Conservation (phyloP, 2,329 filamentous ascomycete genomes). For the Byssoonygena ceratinophila region DNA sequence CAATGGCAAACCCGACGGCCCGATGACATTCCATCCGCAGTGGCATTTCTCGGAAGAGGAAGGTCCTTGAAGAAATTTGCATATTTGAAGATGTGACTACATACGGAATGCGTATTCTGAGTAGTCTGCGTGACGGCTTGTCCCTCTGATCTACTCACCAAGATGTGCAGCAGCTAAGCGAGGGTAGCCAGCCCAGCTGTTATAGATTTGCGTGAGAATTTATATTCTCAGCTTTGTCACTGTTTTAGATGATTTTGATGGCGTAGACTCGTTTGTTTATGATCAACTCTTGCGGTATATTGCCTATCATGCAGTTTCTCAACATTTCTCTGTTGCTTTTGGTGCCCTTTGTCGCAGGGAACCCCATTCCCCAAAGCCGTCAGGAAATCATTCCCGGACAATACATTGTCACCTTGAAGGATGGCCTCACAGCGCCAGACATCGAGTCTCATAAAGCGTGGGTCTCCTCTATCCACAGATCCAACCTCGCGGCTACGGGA, state of each 20-base stretch:
- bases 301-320: conserved; percentile 9
- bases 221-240: background rate
- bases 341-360: conserved; percentile 8
- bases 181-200: background rate
- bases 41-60: background rate
- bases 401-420: conserved; percentile 12
- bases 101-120: too few species aligned
- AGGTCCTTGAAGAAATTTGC: background rate
- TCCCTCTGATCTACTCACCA: too few species aligned
- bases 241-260: background rate
- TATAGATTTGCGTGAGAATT: background rate
- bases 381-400: conserved; percentile 9
- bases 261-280: background rate
- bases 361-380: background rate
- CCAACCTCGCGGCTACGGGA: conserved; percentile 7
- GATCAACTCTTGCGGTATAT: background rate
- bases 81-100: background rate
- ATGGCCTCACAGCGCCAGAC: conserved; percentile 5
- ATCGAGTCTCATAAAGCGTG: conserved; percentile 7
- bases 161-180: background rate
- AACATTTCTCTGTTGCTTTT: conserved; percentile 1
- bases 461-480: conserved; percentile 6
- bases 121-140: too few species aligned
- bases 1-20: too few species aligned
- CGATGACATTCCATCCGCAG: background rate